Evolutionary conservation across 768 basidiomycete species (phyloP).

Genomic region (Hericium erinaceus): DNA sequence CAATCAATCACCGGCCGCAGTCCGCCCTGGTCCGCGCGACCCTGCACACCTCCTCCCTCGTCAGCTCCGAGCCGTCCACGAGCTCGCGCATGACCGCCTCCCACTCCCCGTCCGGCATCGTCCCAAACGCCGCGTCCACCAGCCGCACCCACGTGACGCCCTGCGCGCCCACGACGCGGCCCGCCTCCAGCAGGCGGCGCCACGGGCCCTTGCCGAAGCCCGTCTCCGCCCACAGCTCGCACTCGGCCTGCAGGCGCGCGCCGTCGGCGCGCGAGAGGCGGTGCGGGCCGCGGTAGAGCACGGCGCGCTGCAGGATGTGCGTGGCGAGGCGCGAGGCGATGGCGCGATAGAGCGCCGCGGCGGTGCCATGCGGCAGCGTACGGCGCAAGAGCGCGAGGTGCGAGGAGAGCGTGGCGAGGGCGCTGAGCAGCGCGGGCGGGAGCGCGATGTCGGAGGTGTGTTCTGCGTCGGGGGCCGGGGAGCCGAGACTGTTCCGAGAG

Average conservation of each 20-base stretch:
- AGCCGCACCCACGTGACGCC: conserved; percentile 42
- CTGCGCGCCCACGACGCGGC: conserved; percentile 54
- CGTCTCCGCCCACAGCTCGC: conserved; percentile 77
- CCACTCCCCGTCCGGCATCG: conserved; percentile 33
- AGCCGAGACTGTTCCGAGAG: conserved; percentile 21
- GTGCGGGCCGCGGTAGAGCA: conserved; percentile 65
- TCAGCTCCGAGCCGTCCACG: conserved; percentile 54
- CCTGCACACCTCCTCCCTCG: conserved; percentile 48
- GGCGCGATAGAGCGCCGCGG: conserved; percentile 64
- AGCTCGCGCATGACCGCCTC: conserved; percentile 40
- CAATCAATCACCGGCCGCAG: conserved; percentile 18
- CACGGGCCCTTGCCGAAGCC: conserved; percentile 68
- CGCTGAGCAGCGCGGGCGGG: conserved; percentile 62
- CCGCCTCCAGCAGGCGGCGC: conserved; percentile 62
- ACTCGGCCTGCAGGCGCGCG: conserved; percentile 55
- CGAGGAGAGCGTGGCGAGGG: conserved; percentile 73
- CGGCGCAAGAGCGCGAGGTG: conserved; percentile 61
- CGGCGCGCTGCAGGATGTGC: conserved; percentile 76
- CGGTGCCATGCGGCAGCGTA: conserved; percentile 48
- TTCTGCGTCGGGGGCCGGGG: not conserved
- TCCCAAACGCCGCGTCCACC: conserved; percentile 37
- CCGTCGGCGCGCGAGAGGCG: conserved; percentile 52
- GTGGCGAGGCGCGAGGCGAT: conserved; percentile 62
- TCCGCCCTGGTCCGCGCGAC: conserved; percentile 41
- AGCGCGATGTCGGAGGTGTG: conserved; percentile 36